Evolutionary conservation across 352 stramenopile species (phyloP), one percentile per base, ranked within the genome.

Genomic region (Globisporangium cylindrosporum): DNA sequence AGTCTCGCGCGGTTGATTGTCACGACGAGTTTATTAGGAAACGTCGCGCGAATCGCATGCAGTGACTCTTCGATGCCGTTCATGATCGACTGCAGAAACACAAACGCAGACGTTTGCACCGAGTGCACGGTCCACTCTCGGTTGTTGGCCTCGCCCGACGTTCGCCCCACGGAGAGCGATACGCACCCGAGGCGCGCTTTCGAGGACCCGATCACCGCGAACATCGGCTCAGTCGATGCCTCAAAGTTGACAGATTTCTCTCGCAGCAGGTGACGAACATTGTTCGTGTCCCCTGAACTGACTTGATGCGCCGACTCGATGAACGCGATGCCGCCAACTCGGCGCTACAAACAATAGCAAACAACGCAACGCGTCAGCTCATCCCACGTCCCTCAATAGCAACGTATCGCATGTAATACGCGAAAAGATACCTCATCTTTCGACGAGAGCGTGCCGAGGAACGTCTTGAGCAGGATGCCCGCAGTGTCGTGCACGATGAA

Each of bases 21-120:
- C n/a, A 95, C 84, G 24, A 96, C 89, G n/a, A 96, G 77, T 38
- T 96, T 96, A 68, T 96, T 96, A 0, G 89, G 89, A 60, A 95
- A 92, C 55, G 89, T 96, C 14, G 89, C 86, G 4, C 85, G 86
- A 41, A 96, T 91, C 1, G 89, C 87, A 6, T 82, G 75, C 34
- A 95, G 62, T 3, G 89, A 91, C 10, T 89, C 84, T 9, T 94
- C 82, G 38, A 96, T 86, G 1, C 88, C 86, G 51, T 74, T 92
- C 1, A 63, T 65, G 60, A 94, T 94, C 2, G 82, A 89, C 69
- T 95, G 86, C 1, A 96, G 59, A 64, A 96, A 96, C 36, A 95
- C 87, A 71, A 96, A 96, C 15, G 89, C 85, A 10, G 89, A 95
- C 25, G 84, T 93, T 69, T 96, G 89, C 18, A 96, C 88, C 10